Base-by-base conservation (phyloP, 805 yeast genomes). In the Yarrowia yakushimensis region DNA sequence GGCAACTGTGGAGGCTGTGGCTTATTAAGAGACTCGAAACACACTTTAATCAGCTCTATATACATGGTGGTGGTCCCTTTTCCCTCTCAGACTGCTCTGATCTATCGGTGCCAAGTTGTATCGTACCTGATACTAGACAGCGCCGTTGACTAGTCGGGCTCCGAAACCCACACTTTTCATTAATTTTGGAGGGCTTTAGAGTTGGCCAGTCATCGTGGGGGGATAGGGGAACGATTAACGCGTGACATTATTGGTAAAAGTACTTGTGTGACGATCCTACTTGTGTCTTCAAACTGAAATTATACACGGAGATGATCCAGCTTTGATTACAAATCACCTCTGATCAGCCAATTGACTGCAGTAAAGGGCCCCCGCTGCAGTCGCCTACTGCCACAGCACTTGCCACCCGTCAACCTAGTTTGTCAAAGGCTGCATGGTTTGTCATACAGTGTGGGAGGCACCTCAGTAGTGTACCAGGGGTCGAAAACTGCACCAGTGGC, bases 131-230 rank as follows among this genome's bases (percentile, higher is more conserved):
- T 17, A 18, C 22, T 36, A 36, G 11, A 18, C 22, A 5, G 41
- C 22, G 41, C 41, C 41, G 41, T 36, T 36, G 41, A 17, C 23
- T 11, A 9, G 6, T 45, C 52, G 52, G 52, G 3, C 27, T 30
- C 52, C 52, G 52, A 45, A 45, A 45, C 27, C 52, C 52, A 45
- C 30, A 45, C 27, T 45, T n/a, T 45, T 45, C 36, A 45, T 45
- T 41, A 23, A 41, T 41, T 34, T 42, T 45, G 52, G 52, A 17
- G 52, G 52, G 7, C 23, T 45, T 45, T 45, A 45, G 18, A 45
- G 59, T 50, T 50, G 59, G 42, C 42, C 59, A 50, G 42, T 33
- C 25, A 50, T 42, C 31, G 59, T 23, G 59, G 59, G 60, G 50
- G 31, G 17, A 27, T 17, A 27, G 4, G 27, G 43, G 13, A 23